Conservation (phyloP, 495 filamentous ascomycete species). For the Lepidopterella palustris region DNA sequence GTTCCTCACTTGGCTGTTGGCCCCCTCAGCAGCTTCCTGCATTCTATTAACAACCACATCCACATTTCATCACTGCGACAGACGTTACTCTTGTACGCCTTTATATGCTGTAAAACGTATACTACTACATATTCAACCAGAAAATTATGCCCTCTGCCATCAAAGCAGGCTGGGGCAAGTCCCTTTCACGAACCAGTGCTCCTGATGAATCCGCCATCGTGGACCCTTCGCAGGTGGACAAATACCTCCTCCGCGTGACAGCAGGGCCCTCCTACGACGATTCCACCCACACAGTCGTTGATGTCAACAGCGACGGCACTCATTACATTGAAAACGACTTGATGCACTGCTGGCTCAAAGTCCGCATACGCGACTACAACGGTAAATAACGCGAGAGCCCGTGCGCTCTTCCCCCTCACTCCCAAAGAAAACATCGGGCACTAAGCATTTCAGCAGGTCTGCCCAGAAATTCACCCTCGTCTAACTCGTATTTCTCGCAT, state of each 20-base stretch:
- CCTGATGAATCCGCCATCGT: constrained; percentile 2
- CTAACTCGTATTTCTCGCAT: constrained; percentile 67
- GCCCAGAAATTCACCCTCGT: constrained; percentile 31
- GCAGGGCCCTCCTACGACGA: constrained; percentile 68
- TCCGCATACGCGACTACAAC: constrained; percentile 60
- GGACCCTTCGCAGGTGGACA: constrained; percentile 35
- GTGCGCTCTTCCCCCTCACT: background rate
- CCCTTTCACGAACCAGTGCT: background rate
- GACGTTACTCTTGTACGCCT: background rate
- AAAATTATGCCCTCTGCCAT: background rate
- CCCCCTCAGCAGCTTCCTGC: background rate
- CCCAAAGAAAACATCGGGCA: constrained; percentile 1
- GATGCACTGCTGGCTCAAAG: constrained; percentile 55
- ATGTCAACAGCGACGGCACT: constrained; percentile 60
- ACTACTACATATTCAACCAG: background rate
- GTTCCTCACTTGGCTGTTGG: background rate
- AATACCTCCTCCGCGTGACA: constrained; percentile 65
- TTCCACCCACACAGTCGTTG: constrained; percentile 56
- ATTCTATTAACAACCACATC: background rate
- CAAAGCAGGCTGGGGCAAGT: background rate
- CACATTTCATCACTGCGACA: background rate
- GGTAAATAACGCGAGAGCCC: constrained; percentile 35
- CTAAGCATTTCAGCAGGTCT: constrained; percentile 21
- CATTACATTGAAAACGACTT: constrained; percentile 53
- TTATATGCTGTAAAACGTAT: background rate